Base-by-base conservation (phyloP, 306 rosid species). In the Malus fusca region DNA sequence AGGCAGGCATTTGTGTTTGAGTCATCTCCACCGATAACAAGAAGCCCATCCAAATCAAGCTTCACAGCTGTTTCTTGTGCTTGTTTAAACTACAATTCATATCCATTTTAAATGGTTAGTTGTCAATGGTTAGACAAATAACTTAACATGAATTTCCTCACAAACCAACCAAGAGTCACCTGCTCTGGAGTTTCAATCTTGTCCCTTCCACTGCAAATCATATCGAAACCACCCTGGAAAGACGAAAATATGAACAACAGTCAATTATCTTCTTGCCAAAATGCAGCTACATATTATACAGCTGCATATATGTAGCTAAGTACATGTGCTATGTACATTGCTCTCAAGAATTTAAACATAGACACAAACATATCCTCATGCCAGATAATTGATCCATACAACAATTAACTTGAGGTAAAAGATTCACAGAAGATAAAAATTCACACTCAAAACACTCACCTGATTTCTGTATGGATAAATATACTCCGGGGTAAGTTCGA, bases 11-110 rank as follows among this genome's bases (percentile, higher is more conserved):
- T 96, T 83, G 99, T 96, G 85, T 96, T 96, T 10, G 99, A 96
- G 88, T 96, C 98, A 84, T 96, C 99, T 48, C 99, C 99, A 64
- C 99, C 99, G 80, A 96, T 96, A 70, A 96, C 99, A 88, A 96
- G 85, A 64, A 96, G 90, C 75, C 99, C 99, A 86, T 96, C 99
- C 88, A 92, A 88, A 78, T 92, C 99, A 61, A 96, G 90, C 86
- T 96, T 96, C 69, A 51, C 35, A 19, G 82, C 88, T 58, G 99
- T 96, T 77, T 96, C 99, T 87, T 80, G 88, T 72, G 99, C 99
- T 92, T 96, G 98, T 71, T 96, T 87, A 79, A 96, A 90, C 99
- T 96, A 76, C 43, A 85, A 80, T 66, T 69, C 61, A 72, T 19
- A 69, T 21, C 52, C 81, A 82, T 22, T 82, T 52, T 76, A 64